Percentiles rank a stretch among this genome's conserved stretches.
phyloP scores from a whole-genome alignment of 495 filamentous ascomycete species.

The Darksidea phi region DNA sequence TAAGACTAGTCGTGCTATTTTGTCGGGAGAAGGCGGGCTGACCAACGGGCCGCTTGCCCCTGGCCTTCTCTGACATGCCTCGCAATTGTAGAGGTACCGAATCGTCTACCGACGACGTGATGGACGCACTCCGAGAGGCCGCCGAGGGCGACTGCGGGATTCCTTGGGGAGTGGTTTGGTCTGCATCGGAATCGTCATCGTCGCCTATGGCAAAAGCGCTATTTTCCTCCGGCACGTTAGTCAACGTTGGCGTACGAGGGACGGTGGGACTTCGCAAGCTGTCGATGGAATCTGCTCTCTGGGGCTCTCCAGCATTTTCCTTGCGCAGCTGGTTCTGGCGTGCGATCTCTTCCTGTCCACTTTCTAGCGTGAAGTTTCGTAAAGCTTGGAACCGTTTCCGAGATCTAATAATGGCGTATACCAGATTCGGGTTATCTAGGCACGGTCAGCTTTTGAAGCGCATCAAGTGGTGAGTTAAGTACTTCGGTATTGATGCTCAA shows the following conservation, averaged over 20 bases:
- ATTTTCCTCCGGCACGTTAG: constrained; percentile 77
- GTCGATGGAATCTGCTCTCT: constrained; percentile 65
- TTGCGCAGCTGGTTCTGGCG: constrained; percentile 72
- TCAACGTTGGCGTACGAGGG: constrained; percentile 61
- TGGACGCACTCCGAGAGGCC: constrained; percentile 68
- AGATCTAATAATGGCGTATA: constrained; percentile 77
- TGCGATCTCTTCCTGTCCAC: constrained; percentile 89
- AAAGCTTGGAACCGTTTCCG: constrained; percentile 83
- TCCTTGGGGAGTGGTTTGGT: constrained; percentile 51
- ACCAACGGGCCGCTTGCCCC: constrained; percentile 94
- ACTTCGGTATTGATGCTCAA: constrained; percentile 91
- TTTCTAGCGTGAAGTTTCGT: constrained; percentile 90
- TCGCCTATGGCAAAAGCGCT: constrained; percentile 87
- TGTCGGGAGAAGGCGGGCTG: constrained; percentile 82
- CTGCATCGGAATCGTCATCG: constrained; percentile 75
- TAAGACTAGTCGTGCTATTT: constrained; percentile 83
- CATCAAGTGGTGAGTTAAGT: constrained; percentile 26
- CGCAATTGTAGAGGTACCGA: constrained; percentile 83
- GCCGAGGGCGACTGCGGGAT: constrained; percentile 58
- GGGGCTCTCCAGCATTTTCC: constrained; percentile 52
- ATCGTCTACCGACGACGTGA: constrained; percentile 72
- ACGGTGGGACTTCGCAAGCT: constrained; percentile 65
- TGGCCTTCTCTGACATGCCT: constrained; percentile 96
- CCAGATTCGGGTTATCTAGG: constrained; percentile 67
- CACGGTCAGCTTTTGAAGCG: background rate